Evolutionary conservation across 176 grass and related monocot genomes (phyloP).

Genomic region (Puya raimondii): DNA sequence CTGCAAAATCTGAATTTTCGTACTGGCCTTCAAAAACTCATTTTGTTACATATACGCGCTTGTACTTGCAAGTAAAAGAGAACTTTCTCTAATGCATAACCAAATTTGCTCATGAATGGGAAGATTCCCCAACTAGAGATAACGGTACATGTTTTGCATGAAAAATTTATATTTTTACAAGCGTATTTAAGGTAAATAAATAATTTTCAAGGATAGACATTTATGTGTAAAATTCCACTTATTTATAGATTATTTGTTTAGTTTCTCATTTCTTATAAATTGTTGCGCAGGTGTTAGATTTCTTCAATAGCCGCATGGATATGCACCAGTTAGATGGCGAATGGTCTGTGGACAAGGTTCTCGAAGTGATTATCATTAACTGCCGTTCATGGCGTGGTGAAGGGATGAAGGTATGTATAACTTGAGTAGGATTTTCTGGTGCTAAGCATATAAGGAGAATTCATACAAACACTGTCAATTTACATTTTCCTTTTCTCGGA

Average conservation of each 20-base stretch:
- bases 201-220: too few species aligned
- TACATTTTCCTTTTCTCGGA: not conserved
- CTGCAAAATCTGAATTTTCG: not conserved
- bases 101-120: too few species aligned
- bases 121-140: too few species aligned
- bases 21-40: too few species aligned
- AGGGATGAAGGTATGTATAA: slow-evolving; percentile 93
- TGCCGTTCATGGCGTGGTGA: slow-evolving; percentile 93
- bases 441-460: not conserved
- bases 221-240: not conserved
- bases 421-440: not conserved
- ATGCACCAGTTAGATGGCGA: slow-evolving; percentile 80
- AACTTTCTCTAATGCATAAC: too few species aligned
- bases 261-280: slow-evolving; percentile 17
- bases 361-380: slow-evolving; percentile 81
- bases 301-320: slow-evolving; percentile 98
- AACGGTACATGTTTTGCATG: too few species aligned
- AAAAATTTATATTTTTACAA: too few species aligned
- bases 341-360: slow-evolving; percentile 98
- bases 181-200: too few species aligned
- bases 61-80: too few species aligned
- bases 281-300: slow-evolving; percentile 68
- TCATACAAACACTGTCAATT: not conserved
- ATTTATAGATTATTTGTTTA: not conserved
- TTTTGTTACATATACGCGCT: too few species aligned